Base-by-base conservation (phyloP, 2,329 filamentous ascomycete genomes). In the Plectosphaerella plurivora region DNA sequence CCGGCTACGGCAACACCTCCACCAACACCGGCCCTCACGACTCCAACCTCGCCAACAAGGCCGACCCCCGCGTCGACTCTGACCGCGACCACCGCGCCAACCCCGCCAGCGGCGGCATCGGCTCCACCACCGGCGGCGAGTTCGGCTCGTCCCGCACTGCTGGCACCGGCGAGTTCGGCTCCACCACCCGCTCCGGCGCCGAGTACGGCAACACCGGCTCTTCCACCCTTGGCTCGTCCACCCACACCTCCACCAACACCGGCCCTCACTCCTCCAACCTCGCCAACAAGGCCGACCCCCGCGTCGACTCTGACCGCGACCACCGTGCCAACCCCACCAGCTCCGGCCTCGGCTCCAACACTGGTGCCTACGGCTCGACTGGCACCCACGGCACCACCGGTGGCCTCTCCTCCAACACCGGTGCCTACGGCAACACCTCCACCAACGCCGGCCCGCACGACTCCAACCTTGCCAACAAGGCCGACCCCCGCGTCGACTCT, bases 401-500 rank as follows among this genome's bases (percentile, higher is more conserved):
- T 45, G 45, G 45, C 33, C 59, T 58, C 49, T 61, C 60, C 41
- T 28, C 25, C 25, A 28, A 28, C 25, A 51, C 55, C 42, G 57
- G 56, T n/a, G n/a, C n/a, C n/a, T n/a, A n/a, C n/a, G n/a, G n/a
- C n/a, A n/a, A 50, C 42, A 53, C 53, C 16, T 39, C 49, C 18
- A 53, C 54, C 37, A 55, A 53, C 18, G 33, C 45, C 33, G 78
- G 79, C 0, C 78, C 78, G 42, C 77, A 82, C 63, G 60, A 59
- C 52, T 73, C 71, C 2, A 70, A 76, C 53, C 10, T 73, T 15
- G 58, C 68, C 20, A 83, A 83, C 70, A 79, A 79, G 60, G 44
- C 64, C 3, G 80, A 83, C 57, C 78, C 79, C 18, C 68, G 77
- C n/a, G 69, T 81, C 49, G 79, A 83, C 61, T 78, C 74, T 4